Base-by-base conservation (phyloP, 805 yeast species). In the Yamadazyma philogaea region DNA sequence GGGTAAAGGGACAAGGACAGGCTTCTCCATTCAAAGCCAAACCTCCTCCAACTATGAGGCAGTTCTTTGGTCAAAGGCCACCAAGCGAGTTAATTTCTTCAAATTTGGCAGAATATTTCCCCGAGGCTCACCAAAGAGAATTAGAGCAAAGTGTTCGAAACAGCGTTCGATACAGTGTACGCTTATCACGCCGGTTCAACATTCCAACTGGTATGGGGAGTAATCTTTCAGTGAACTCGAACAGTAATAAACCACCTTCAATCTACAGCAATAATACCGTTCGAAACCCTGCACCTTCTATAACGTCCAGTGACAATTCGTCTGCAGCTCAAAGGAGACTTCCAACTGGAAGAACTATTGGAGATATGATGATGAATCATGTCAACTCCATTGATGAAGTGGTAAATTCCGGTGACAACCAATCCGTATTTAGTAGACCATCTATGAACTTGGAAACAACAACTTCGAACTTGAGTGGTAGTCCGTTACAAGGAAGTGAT, bases 71-170 rank as follows among this genome's bases (percentile, higher is more conserved):
- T 18, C 96, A 87, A 60, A 74, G 99, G 55, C 99, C 99, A 6
- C 90, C 98, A 1, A 82, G 93, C 46, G 95, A 88, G 57, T 75
- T 90, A 52, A 93, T 91, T 47, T 87, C 97, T 1, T 81, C 90
- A 1, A 88, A 91, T 56, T 68, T 91, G 49, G 83, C 89, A 1
- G 96, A 90, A 49, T 91, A 87, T 60, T 93, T 93, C 71, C 99
- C 99, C 0, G 84, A 82, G 30, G 82, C 95, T 0, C 82, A 79
- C 18, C 77, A 80, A 39, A 72, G 75, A 34, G 83, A 83, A 44
- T 72, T 93, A 48, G 84, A 84, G 47, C 81, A 83, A 43, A 90
- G 96, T 1, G 77, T 90, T 34, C 68, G 95, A 16, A 89, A 87
- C 56, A 86, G 96, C 4, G 87, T 87, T 12, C 68, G 96, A 41